A percentile compares a stretch with the other conserved stretches of the same genome.
phyloP scores from a whole-genome alignment of 2,329 filamentous ascomycete species.

The Lecanicillium sp. region DNA sequence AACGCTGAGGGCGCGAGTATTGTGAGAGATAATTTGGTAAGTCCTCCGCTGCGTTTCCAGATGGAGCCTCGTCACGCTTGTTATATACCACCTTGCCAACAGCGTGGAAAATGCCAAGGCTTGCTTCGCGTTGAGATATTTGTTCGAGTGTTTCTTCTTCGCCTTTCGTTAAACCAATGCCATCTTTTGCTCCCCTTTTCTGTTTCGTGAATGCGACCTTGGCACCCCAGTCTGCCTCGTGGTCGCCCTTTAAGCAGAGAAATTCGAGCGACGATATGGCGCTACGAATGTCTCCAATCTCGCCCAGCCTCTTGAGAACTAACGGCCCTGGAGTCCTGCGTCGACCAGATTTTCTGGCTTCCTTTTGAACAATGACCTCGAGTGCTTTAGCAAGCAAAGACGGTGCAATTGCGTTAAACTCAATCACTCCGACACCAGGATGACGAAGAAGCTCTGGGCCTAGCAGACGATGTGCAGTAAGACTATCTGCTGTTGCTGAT shows the following conservation, averaged over 20 bases:
- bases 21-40: slow-evolving; percentile 53
- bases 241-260: slow-evolving; percentile 73
- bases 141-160: slow-evolving; percentile 74
- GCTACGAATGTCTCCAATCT: slow-evolving; percentile 85
- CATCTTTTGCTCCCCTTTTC: slow-evolving; percentile 52
- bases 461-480: slow-evolving; percentile 83
- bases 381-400: slow-evolving; percentile 80
- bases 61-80: slow-evolving; percentile 56
- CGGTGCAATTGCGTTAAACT: slow-evolving; percentile 88
- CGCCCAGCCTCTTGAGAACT: slow-evolving; percentile 71
- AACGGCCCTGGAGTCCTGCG: slow-evolving; percentile 67
- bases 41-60: slow-evolving; percentile 36
- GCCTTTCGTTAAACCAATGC: slow-evolving; percentile 57
- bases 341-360: slow-evolving; percentile 69
- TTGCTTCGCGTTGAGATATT: slow-evolving; percentile 80
- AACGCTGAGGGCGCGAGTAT: slow-evolving; percentile 49
- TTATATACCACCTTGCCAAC: slow-evolving; percentile 96
- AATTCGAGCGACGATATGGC: slow-evolving; percentile 92
- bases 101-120: slow-evolving; percentile 89
- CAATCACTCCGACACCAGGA: slow-evolving; percentile 68
- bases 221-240: slow-evolving; percentile 65
- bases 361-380: slow-evolving; percentile 73
- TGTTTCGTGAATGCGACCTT: slow-evolving; percentile 63
- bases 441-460: slow-evolving; percentile 81
- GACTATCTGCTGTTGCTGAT: slow-evolving; percentile 78